Percentiles rank a stretch among this genome's conserved stretches.
These are phyloP conservation scores for Tricholoma furcatifolium DNA, from an alignment of 768 basidiomycete species.

Conservation along the genomic window DNA sequence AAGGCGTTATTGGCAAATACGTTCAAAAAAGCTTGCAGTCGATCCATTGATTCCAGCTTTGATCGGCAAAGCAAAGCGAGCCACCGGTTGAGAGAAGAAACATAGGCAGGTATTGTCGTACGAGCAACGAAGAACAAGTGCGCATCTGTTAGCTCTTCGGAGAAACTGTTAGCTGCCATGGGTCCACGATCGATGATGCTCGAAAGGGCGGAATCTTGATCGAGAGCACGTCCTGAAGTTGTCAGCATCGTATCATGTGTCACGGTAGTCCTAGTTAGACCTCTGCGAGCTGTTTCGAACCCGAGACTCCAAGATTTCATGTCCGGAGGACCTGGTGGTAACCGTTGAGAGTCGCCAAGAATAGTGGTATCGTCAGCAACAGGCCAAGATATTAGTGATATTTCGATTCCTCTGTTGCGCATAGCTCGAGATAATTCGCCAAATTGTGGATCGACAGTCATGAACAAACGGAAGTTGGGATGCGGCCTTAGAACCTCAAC, in stretches of 20 bases:
- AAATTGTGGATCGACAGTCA: conserved; percentile 87
- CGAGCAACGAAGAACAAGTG: conserved; percentile 37
- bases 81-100: conserved; percentile 29
- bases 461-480: conserved; percentile 87
- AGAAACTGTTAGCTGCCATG: conserved; percentile 24
- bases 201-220: conserved; percentile 49
- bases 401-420: conserved; percentile 95
- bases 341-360: conserved; percentile 45
- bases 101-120: conserved; percentile 29
- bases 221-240: conserved; percentile 41
- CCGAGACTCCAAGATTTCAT: conserved; percentile 13
- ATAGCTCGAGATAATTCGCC: conserved; percentile 97
- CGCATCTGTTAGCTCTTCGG: conserved; percentile 19
- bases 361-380: conserved; percentile 46
- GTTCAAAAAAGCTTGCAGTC: conserved; percentile 15
- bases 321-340: conserved; percentile 33
- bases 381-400: conserved; percentile 46
- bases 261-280: conserved; percentile 16
- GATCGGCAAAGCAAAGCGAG: conserved; percentile 14
- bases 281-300: conserved; percentile 39
- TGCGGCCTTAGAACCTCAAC: conserved; percentile 81
- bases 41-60: conserved; percentile 2
- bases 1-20: conserved; percentile 19
- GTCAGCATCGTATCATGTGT: conserved; percentile 9
- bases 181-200: conserved; percentile 39